phyloP scores from a whole-genome alignment of 202 grass and related monocot species.

The Eragrostis tef region DNA sequence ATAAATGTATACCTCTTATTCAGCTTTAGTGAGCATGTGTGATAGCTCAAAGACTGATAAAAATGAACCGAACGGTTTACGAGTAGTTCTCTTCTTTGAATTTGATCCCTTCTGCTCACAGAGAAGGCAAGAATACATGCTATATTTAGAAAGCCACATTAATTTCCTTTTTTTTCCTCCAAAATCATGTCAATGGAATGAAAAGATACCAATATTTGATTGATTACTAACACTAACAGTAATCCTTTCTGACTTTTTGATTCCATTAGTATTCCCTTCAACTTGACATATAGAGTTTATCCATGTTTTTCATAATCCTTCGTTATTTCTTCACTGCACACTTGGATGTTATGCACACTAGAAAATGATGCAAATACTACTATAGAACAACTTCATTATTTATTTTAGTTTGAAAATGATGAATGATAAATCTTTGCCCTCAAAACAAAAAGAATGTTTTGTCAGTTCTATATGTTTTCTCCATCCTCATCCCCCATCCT shows the following conservation, averaged over 20 bases:
- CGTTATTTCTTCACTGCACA: neutral
- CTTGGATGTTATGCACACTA: neutral
- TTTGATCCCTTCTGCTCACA: neutral
- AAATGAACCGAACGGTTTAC: neutral
- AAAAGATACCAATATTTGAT: neutral
- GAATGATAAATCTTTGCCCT: too few relatives aligned
- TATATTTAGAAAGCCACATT: neutral
- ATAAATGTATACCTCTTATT: neutral
- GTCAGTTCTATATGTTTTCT: too few relatives aligned
- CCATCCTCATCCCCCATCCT: too few relatives aligned
- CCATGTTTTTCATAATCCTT: neutral
- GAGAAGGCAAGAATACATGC: neutral
- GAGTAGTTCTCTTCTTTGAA: neutral
- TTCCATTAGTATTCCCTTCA: too few relatives aligned
- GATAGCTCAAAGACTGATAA: neutral
- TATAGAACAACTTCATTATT: neutral
- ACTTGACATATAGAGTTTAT: too few relatives aligned
- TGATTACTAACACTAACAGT: neutral
- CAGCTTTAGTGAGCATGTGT: neutral
- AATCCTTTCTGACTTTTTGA: neutral
- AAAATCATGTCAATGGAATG: neutral
- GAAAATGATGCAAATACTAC: neutral
- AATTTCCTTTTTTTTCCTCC: neutral
- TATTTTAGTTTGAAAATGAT: neutral
- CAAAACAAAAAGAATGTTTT: too few relatives aligned